Percentiles rank a stretch among this genome's conserved stretches.
Evolutionary conservation across 2,329 filamentous ascomycete genomes (phyloP).

Genomic region (Neopestalotiopsis rosae): DNA sequence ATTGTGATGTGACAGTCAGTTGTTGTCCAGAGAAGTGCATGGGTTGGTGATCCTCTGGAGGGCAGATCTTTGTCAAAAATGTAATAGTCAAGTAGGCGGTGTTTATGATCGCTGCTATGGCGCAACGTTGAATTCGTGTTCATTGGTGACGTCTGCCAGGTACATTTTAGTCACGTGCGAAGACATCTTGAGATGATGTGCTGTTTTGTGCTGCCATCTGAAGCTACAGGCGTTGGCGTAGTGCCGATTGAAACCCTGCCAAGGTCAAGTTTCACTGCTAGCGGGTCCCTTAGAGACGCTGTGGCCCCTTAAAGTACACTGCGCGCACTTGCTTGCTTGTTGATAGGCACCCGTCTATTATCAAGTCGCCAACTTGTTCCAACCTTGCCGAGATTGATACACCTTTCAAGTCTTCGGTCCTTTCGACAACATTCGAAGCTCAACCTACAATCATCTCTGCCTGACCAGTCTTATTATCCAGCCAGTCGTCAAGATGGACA

Average conservation of each 20-base stretch:
- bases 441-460: not conserved
- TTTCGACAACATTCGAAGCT: not conserved
- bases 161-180: not conserved
- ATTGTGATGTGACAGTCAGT: not conserved
- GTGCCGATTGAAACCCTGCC: not conserved
- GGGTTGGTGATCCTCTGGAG: not conserved
- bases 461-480: not conserved
- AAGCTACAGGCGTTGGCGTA: not conserved
- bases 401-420: not conserved
- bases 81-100: not conserved
- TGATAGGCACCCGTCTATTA: slow-evolving; percentile 11
- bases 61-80: not conserved
- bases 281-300: not conserved
- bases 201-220: not conserved
- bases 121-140: not conserved
- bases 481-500: slow-evolving; percentile 50
- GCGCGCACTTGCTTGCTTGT: not conserved
- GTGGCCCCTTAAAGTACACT: not conserved
- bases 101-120: not conserved
- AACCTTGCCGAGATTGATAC: slow-evolving; percentile 1
- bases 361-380: slow-evolving; percentile 9
- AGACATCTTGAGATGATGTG: not conserved
- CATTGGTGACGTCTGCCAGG: not conserved
- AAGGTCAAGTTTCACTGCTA: slow-evolving; percentile 7
- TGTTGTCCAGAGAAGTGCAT: not conserved